Evolutionary conservation across 2,329 filamentous ascomycete species (phyloP), one percentile per base, ranked within the genome.

Genomic region (Aspergillus piperis): DNA sequence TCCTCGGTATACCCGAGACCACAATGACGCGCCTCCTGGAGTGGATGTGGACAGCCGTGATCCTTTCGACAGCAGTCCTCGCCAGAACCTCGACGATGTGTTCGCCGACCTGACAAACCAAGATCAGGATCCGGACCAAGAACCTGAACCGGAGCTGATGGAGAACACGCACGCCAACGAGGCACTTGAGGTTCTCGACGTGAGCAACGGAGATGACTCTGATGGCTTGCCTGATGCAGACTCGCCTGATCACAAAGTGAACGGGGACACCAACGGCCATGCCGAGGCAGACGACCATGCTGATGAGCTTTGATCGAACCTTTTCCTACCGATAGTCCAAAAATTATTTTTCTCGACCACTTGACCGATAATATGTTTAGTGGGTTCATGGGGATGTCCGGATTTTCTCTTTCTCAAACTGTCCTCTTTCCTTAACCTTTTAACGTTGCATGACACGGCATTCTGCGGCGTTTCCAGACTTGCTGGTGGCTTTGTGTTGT

Each of bases 161-260:
- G 77, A 80, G 55, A 78, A 79, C 27, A 77, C 75, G n/a, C 78
- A 81, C 65, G 78, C 78, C 7, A 80, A 78, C 42, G 79, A 81
- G 64, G 79, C 79, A 3, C 67, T 81, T 19, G 79, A 81, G 59
- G 75, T 70, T 21, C 71, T 80, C 13, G 73, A 77, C 59, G 77
- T 74, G 25, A 74, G 75, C 61, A 75, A 75, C 44, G 72, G 70
- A 17, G 72, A 74, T 47, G 68, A 68, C 42, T 69, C 72, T 23
- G 67, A 67, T 6, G 71, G 73, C n/a, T 59, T 69, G 23, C 61
- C 68, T 30, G 70, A 71, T 5, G 70, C 68, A 10, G 64, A 65
- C 13, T 58, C 60, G 39, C 66, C 58, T 27, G 66, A 62, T 21
- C 68, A 62, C 21, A 71, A 67, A 54, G 44, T 54, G 36, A 70